Base-by-base conservation (phyloP, 441 rosid genomes). In the Gossypium aridum region DNA sequence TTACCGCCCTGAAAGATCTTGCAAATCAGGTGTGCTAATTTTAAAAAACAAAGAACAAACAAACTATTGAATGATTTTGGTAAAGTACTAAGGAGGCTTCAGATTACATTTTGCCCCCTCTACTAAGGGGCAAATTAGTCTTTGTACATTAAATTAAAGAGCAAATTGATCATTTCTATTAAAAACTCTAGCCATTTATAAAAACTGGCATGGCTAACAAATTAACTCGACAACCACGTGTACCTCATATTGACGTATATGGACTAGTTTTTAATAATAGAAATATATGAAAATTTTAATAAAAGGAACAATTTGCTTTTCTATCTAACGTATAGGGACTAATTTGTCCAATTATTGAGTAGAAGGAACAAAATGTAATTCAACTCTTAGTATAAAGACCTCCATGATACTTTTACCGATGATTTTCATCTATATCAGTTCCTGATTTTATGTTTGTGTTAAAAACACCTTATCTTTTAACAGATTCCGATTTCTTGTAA, bases 1-100 rank as follows among this genome's bases (percentile, higher is more conserved):
- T 64, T 91, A 26, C 92, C 92, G 82, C 85, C 80, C 78, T 88
- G 77, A 87, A 80, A 80, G 80, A 82, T 76, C 89, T 97, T 7
- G 47, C 84, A 62, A 89, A 87, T 76, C 87, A 82, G 80, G 96
- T 88, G 80, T 91, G 78, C 85, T 39, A 49, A 34, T 16, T 4
- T 3, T 17, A 23, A 60, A 28, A 17, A 16, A 39, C 1, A 37
- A 37, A 17, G 10, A 4, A 25, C 17, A 26, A 17, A 16, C n/a
- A 14, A 3, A 25, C 39, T 19, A 70, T 66, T 13, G 81, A 61
- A 49, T 47, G 77, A 20, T 55, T 25, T 56, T 43, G 14, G 49
- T 43, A 43, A 43, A 43, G 49, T 43, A 43, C 49, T 2, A 10
- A 2, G 49, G 14, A 2, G 49, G 14, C 49, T 43, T 43, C 14